A percentile compares a stretch with the other conserved stretches of the same genome.
phyloP scores from a whole-genome alignment of 352 stramenopile genomes.

The Phytophthora litchii region DNA sequence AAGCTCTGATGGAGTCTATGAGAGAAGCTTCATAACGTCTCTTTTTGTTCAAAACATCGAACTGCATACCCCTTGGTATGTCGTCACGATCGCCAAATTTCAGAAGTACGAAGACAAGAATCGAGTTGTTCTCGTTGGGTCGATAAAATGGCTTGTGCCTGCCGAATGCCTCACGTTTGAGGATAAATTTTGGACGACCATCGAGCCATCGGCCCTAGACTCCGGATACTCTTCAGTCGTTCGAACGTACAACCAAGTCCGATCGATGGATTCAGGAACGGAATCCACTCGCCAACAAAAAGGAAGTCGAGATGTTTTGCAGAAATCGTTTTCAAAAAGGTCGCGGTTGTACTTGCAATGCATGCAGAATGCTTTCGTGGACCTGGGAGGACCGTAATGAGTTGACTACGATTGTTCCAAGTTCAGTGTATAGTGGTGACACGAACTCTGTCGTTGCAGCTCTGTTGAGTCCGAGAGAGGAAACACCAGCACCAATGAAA shows the following conservation, averaged over 20 bases:
- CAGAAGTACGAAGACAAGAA: not conserved
- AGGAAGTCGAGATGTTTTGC: not conserved
- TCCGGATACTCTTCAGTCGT: not conserved
- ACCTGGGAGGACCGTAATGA: not conserved
- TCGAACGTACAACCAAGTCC: slow-evolving; percentile 1
- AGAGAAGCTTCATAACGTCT: not conserved
- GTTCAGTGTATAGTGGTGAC: no score
- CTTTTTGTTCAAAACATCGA: not conserved
- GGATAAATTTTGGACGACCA: not conserved
- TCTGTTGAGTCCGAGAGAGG: no score
- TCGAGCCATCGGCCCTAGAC: not conserved
- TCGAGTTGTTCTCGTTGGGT: slow-evolving; percentile 1
- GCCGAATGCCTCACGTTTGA: slow-evolving; percentile 1
- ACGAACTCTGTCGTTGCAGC: no score
- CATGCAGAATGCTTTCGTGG: not conserved
- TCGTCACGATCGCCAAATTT: not conserved
- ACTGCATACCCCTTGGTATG: not conserved
- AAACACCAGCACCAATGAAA: no score
- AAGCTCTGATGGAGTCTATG: not conserved
- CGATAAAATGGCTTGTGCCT: slow-evolving; percentile 3
- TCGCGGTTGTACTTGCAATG: not conserved
- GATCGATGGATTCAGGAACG: not conserved
- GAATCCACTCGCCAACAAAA: not conserved
- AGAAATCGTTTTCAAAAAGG: not conserved
- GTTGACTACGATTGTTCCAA: no score